Conservation (phyloP, 2,329 filamentous ascomycete genomes). For the Aspergillus ochraceus region DNA sequence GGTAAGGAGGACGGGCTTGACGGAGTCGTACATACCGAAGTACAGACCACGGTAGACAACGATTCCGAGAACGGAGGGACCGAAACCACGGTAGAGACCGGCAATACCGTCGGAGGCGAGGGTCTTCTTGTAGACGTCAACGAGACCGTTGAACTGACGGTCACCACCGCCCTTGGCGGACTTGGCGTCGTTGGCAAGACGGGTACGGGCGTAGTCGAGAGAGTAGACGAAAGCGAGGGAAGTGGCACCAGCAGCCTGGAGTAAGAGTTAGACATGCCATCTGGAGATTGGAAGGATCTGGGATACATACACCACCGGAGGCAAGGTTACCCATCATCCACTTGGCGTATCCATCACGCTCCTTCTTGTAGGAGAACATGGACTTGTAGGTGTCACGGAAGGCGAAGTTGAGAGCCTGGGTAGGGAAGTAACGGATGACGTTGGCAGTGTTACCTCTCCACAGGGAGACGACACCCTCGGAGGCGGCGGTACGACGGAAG, state of each 20-base stretch:
- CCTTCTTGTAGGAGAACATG: slow-evolving; percentile 99
- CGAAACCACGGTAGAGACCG: slow-evolving; percentile 99
- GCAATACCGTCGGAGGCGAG: slow-evolving; percentile 97
- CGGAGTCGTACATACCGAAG: slow-evolving; percentile 99
- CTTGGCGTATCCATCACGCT: slow-evolving; percentile 94
- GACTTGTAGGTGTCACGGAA: slow-evolving; percentile 99
- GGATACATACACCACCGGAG: slow-evolving; percentile 89
- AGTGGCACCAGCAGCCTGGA: slow-evolving; percentile 92
- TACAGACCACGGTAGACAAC: slow-evolving; percentile 99
- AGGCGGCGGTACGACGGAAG: slow-evolving; percentile 86
- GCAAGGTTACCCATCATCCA: slow-evolving; percentile 99
- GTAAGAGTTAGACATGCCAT: slow-evolving; percentile 13
- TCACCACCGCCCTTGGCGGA: slow-evolving; percentile 91
- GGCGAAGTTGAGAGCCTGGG: slow-evolving; percentile 99
- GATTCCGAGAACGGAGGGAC: slow-evolving; percentile 98
- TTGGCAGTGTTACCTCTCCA: slow-evolving; percentile 99
- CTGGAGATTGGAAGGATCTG: not conserved
- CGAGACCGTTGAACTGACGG: slow-evolving; percentile 99
- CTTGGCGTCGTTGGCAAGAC: slow-evolving; percentile 99
- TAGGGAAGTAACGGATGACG: slow-evolving; percentile 99
- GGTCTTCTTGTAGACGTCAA: slow-evolving; percentile 99
- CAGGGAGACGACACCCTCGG: slow-evolving; percentile 91
- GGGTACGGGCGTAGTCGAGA: slow-evolving; percentile 99
- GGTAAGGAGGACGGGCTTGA: slow-evolving; percentile 97
- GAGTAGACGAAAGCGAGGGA: slow-evolving; percentile 99